Percentiles rank a stretch among this genome's conserved stretches.
phyloP scores from a whole-genome alignment of 148 eudicot species.

The Dianthus caryophyllus region DNA sequence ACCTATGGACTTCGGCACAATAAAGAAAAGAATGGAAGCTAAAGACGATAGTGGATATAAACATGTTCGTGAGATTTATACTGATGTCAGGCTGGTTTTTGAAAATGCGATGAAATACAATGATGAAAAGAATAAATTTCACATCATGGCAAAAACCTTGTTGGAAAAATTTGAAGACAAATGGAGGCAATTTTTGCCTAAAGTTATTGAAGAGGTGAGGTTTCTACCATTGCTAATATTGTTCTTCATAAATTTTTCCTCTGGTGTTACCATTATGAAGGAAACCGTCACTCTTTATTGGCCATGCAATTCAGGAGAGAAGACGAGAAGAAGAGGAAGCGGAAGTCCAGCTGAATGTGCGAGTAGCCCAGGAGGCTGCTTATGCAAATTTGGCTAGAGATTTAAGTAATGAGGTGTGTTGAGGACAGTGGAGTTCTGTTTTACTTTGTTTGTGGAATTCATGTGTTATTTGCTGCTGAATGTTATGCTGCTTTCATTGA shows the following conservation, averaged over 20 bases:
- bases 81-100: conserved; percentile 74
- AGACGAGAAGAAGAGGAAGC: conserved; percentile 65
- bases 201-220: conserved; percentile 79
- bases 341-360: conserved; percentile 46
- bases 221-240: background rate
- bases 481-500: background rate
- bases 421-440: background rate
- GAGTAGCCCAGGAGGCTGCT: conserved; percentile 67
- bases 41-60: conserved; percentile 70
- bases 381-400: conserved; percentile 67
- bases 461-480: background rate
- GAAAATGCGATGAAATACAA: conserved; percentile 87
- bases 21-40: conserved; percentile 85
- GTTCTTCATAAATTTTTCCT: background rate
- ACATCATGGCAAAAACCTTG: conserved; percentile 67
- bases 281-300: background rate
- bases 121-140: conserved; percentile 65
- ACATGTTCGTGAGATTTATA: conserved; percentile 76
- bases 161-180: conserved; percentile 78
- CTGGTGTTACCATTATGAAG: background rate
- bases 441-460: background rate
- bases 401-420: conserved; percentile 57
- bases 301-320: conserved; percentile 45
- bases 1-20: conserved; percentile 90
- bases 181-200: conserved; percentile 79